Evolutionary conservation across 2,329 filamentous ascomycete genomes (phyloP).

Genomic region (Boeremia lycopersici): DNA sequence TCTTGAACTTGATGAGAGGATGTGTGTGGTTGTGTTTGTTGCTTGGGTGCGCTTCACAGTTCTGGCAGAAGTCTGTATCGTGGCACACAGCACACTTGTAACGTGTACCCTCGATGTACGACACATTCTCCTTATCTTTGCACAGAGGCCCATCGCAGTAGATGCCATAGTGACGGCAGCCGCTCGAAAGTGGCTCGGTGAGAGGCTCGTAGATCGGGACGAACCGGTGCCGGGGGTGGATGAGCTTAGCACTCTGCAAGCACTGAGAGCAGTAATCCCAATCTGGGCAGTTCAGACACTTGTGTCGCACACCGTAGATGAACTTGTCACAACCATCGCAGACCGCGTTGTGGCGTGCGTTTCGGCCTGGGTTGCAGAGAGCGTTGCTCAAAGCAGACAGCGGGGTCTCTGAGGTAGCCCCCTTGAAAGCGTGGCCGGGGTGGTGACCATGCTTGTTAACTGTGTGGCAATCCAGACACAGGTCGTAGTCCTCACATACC

Average conservation of each 20-base stretch:
- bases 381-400: slow-evolving; percentile 64
- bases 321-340: slow-evolving; percentile 93
- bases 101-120: slow-evolving; percentile 79
- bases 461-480: slow-evolving; percentile 83
- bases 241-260: slow-evolving; percentile 66
- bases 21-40: slow-evolving; percentile 95
- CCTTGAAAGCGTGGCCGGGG: slow-evolving; percentile 79
- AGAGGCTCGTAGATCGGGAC: slow-evolving; percentile 82
- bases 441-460: slow-evolving; percentile 85
- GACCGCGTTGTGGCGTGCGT: slow-evolving; percentile 81
- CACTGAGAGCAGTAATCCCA: slow-evolving; percentile 93
- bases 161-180: slow-evolving; percentile 76
- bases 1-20: slow-evolving; percentile 96
- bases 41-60: slow-evolving; percentile 84
- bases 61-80: slow-evolving; percentile 93
- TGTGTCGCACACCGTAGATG: slow-evolving; percentile 89
- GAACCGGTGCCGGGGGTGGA: slow-evolving; percentile 86
- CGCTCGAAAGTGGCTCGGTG: slow-evolving; percentile 53
- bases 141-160: slow-evolving; percentile 96
- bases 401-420: slow-evolving; percentile 67
- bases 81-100: slow-evolving; percentile 98
- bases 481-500: slow-evolving; percentile 86
- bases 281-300: slow-evolving; percentile 95
- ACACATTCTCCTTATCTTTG: slow-evolving; percentile 59
- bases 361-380: slow-evolving; percentile 79